Evolutionary conservation across 371 early-diverging fungal species (phyloP), one percentile per base, ranked within the genome.

Genomic region (Phascolomyces articulosus): DNA sequence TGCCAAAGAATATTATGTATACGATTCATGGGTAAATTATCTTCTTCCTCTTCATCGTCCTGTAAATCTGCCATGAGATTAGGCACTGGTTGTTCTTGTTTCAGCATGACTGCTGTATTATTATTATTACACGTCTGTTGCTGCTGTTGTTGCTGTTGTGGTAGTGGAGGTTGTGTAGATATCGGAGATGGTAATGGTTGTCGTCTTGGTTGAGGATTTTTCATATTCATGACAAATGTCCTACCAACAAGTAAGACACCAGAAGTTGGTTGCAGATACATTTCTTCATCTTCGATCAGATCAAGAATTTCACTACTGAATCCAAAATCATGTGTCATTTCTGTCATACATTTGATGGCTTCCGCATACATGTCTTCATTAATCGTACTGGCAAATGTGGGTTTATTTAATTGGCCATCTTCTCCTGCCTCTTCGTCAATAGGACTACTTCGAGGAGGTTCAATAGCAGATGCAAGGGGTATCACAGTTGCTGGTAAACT

Each of bases 331-430:
- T 40, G 47, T 6, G 68, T 63, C 55, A 78, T 69, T 13, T 72
- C 71, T 44, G 68, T 68, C 15, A 78, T 67, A 16, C 55, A 67
- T 9, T 63, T 56, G 31, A 81, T 78, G 1, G 74, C 71, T 40
- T 81, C 73, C 1, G 76, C 49, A 58, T 78, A 81, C 69, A 76
- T 74, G n/a, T 81, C 73, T 34, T 74, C 69, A n/a, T 49, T 66
- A 10, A 74, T 68, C 3, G 76, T 53, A 27, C 56, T 70, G 0
- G 69, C 60, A 62, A 76, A 70, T 1, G 64, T 53, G 24, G 29
- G 23, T 40, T 6, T 9, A 9, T 67, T 69, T 13, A 62, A 56
- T 34, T 44, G 28, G 11, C 34, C 11, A 7, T 55, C 29, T 47
- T 64, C 24, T 4, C 16, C 20, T 40, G 21, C 1, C 34, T 38